These are phyloP conservation scores for Athelia psychrophila DNA, from an alignment of 1,284 basidiomycete species.

Conservation along the genomic window DNA sequence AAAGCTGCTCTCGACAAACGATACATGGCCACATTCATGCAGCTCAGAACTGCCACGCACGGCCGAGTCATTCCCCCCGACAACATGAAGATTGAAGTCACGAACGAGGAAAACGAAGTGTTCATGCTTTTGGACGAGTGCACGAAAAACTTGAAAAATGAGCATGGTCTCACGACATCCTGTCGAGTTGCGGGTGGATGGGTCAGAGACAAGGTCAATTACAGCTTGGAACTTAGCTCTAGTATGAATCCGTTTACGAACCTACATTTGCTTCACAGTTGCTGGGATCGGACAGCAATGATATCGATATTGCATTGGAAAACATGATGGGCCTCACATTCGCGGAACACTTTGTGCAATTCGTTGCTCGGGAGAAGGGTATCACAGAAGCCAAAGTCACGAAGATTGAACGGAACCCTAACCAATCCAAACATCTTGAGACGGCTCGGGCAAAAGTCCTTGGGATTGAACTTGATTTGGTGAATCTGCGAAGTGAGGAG, in stretches of 20 bases:
- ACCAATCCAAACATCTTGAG: constrained; percentile 98
- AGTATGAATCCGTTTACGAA: constrained; percentile 6
- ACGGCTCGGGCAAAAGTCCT: constrained; percentile 89
- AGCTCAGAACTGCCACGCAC: neutral
- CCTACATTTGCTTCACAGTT: constrained; percentile 49
- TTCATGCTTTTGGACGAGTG: constrained; percentile 73
- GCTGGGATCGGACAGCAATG: constrained; percentile 80
- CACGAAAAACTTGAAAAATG: constrained; percentile 46
- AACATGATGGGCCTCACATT: constrained; percentile 91
- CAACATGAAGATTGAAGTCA: constrained; percentile 43
- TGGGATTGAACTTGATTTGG: constrained; percentile 89
- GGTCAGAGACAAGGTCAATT: constrained; percentile 92
- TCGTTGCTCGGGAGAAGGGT: constrained; percentile 53
- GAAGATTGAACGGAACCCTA: constrained; percentile 92
- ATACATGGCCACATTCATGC: neutral
- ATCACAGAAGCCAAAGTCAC: constrained; percentile 62
- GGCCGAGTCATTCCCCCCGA: constrained; percentile 11
- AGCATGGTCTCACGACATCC: constrained; percentile 54
- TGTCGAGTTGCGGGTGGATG: constrained; percentile 94
- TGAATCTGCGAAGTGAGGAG: constrained; percentile 91
- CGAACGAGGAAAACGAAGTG: constrained; percentile 52
- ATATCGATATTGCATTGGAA: constrained; percentile 92
- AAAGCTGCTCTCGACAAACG: neutral
- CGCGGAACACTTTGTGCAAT: constrained; percentile 78
- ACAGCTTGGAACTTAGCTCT: constrained; percentile 10